Percentiles rank a stretch among this genome's conserved stretches.
These are phyloP conservation scores for Lagenaria siceraria DNA, from an alignment of 306 rosid genomes.

Conservation along the genomic window DNA sequence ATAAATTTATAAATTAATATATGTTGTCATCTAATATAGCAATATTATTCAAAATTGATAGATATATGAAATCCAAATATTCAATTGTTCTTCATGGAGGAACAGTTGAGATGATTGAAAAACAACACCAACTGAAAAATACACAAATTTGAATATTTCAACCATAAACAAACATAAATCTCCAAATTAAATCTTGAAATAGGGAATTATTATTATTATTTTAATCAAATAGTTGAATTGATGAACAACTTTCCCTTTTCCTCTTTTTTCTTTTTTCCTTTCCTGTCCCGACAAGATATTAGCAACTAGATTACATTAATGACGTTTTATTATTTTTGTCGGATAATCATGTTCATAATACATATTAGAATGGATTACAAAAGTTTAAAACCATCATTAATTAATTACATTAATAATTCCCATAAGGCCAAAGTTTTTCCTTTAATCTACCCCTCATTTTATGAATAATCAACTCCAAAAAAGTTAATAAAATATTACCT, in stretches of 20 bases:
- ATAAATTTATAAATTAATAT: background rate
- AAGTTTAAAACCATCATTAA: background rate
- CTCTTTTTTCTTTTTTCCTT: background rate
- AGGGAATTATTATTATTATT: background rate
- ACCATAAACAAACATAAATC: background rate
- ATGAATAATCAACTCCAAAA: background rate
- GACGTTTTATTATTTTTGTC: background rate
- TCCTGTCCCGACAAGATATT: constrained; percentile 1
- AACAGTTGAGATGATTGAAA: background rate
- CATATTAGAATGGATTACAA: background rate
- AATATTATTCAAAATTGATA: background rate
- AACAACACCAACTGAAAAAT: constrained; percentile 3
- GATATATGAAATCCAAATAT: background rate
- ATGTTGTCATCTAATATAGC: background rate
- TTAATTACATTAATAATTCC: background rate
- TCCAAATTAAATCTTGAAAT: background rate
- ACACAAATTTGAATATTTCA: background rate
- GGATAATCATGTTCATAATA: background rate
- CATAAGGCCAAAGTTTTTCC: background rate
- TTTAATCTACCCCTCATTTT: background rate
- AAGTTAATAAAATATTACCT: no score
- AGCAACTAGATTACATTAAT: background rate
- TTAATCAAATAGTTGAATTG: background rate
- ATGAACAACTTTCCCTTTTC: background rate
- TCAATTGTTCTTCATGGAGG: background rate